Evolutionary conservation across 2,329 filamentous ascomycete genomes (phyloP).

Genomic region (Elsinoe ampelina): DNA sequence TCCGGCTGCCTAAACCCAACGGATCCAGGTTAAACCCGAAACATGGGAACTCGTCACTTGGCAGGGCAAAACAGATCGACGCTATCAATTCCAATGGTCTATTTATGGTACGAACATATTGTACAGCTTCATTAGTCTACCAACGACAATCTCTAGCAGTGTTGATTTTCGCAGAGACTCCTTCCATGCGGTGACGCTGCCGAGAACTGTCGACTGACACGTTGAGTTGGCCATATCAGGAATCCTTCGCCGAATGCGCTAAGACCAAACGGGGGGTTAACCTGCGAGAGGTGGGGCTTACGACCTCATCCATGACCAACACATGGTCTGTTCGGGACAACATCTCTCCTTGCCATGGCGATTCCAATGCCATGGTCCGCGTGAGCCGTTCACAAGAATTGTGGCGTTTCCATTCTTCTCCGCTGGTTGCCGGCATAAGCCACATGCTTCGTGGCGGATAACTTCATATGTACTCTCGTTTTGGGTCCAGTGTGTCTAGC

Average conservation of each 20-base stretch:
- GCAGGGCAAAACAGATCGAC: slow-evolving; percentile 2
- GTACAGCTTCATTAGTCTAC: background rate
- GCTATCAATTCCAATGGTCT: slow-evolving; percentile 1
- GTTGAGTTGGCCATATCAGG: background rate
- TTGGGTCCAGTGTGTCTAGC: slow-evolving; percentile 70
- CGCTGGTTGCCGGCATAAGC: too few relatives aligned
- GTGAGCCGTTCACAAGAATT: too few relatives aligned
- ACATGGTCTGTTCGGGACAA: background rate
- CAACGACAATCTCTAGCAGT: too few relatives aligned
- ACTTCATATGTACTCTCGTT: slow-evolving; percentile 61
- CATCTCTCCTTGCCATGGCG: background rate
- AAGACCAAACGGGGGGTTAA: background rate
- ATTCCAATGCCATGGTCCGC: background rate
- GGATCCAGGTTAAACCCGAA: background rate
- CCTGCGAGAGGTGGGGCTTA: background rate
- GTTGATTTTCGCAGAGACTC: background rate
- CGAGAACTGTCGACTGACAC: background rate
- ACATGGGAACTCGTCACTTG: background rate
- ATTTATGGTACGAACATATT: background rate
- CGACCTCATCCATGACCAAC: background rate
- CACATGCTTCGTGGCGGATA: background rate
- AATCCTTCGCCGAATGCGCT: background rate
- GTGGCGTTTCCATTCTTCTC: too few relatives aligned
- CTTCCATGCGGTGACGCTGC: background rate
- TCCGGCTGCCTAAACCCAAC: slow-evolving; percentile 7